A percentile compares a stretch with the other conserved stretches of the same genome.
Conservation (phyloP, 768 basidiomycete species). For the Vishniacozyma victoriae region DNA sequence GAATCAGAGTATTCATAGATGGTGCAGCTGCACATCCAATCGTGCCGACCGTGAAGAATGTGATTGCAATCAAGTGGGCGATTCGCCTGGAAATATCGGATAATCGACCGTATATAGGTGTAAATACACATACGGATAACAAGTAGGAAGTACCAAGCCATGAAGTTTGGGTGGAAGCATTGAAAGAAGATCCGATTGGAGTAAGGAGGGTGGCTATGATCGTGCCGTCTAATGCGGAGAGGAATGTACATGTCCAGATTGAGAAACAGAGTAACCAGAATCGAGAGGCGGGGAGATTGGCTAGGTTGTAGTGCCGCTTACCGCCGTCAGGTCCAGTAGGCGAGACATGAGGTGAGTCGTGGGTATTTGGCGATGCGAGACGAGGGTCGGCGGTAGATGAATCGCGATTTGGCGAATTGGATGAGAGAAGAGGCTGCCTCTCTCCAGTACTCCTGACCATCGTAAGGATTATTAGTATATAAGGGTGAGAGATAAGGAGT, state of each 20-base stretch:
- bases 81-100: constrained; percentile 28
- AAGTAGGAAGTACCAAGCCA: constrained; percentile 44
- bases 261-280: constrained; percentile 29
- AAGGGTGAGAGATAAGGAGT: too few relatives aligned
- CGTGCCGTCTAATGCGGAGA: constrained; percentile 29
- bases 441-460: too few relatives aligned
- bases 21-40: constrained; percentile 28
- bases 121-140: constrained; percentile 32
- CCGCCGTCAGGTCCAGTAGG: too few relatives aligned
- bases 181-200: constrained; percentile 27
- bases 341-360: too few relatives aligned
- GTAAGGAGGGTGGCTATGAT: constrained; percentile 31
- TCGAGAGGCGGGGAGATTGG: constrained; percentile 22
- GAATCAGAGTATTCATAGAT: constrained; percentile 26
- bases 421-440: too few relatives aligned
- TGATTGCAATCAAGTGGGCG: constrained; percentile 20
- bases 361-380: too few relatives aligned
- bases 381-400: too few relatives aligned
- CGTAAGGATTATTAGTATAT: too few relatives aligned
- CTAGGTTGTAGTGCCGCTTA: constrained; percentile 32
- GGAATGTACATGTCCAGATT: constrained; percentile 31
- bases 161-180: constrained; percentile 31
- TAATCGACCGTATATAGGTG: constrained; percentile 36
- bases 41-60: constrained; percentile 31
- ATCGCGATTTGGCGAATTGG: too few relatives aligned